phyloP scores from a whole-genome alignment of 2,329 filamentous ascomycete genomes.

The Dactylellina parvicollis region DNA sequence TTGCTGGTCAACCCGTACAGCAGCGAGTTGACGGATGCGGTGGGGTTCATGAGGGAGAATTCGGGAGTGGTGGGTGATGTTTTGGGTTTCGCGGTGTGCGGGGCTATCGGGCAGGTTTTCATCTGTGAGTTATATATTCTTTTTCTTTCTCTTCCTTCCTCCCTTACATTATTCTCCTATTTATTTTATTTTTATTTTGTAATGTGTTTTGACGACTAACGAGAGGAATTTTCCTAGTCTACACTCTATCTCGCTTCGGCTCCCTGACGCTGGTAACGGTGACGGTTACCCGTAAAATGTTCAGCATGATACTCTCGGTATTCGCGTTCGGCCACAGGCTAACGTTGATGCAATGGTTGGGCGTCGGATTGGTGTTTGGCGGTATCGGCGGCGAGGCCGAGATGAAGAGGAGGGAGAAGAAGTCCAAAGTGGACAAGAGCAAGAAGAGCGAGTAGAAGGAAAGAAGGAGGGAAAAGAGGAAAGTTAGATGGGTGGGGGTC shows the following conservation, averaged over 20 bases:
- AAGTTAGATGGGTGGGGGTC: not conserved
- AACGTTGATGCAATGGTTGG: slow-evolving; percentile 89
- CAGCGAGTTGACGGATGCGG: slow-evolving; percentile 81
- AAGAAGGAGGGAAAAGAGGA: no score
- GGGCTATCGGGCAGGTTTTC: slow-evolving; percentile 93
- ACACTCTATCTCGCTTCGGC: slow-evolving; percentile 91
- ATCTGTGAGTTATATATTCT: no score
- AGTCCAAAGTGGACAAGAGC: slow-evolving; percentile 76
- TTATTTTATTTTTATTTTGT: no score
- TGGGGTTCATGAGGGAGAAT: slow-evolving; percentile 81
- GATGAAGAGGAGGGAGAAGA: slow-evolving; percentile 83
- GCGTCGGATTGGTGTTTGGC: slow-evolving; percentile 91
- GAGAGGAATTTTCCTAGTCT: no score
- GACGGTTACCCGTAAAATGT: slow-evolving; percentile 97
- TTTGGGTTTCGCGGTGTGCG: slow-evolving; percentile 86
- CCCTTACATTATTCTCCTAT: not conserved
- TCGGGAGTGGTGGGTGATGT: slow-evolving; percentile 87
- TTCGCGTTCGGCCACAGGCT: slow-evolving; percentile 92
- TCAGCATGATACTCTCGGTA: slow-evolving; percentile 97
- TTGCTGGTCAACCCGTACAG: slow-evolving; percentile 81
- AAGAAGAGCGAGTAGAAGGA: slow-evolving; percentile 58
- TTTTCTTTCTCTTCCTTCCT: no score
- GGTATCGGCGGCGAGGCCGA: slow-evolving; percentile 90
- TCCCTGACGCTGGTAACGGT: slow-evolving; percentile 93
- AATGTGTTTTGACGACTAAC: no score